Evolutionary conservation across 306 rosid species (phyloP).

Genomic region (Herpetospermum pedunculosum): DNA sequence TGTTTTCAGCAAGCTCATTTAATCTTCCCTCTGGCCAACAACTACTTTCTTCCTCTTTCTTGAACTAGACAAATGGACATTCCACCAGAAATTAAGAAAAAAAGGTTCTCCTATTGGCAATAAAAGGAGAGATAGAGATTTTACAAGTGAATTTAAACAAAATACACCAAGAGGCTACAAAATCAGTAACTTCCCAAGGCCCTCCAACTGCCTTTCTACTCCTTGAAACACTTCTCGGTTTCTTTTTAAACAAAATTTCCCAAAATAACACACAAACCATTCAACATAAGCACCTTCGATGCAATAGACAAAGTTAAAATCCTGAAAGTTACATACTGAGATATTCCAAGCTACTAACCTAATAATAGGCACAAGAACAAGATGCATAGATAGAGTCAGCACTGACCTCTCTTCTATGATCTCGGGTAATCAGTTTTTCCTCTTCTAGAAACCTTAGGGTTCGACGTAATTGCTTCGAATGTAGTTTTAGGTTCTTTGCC

Average conservation of each 20-base stretch:
- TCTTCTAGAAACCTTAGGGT: conserved; percentile 79
- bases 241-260: neutral
- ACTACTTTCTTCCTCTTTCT: neutral
- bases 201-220: neutral
- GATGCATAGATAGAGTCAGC: conserved; percentile 10
- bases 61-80: neutral
- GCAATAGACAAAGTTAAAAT: neutral
- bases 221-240: neutral
- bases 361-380: conserved; percentile 2
- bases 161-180: neutral
- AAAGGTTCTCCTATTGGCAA: neutral
- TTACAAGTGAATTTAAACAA: neutral
- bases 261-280: neutral
- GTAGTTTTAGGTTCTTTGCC: conserved; percentile 90
- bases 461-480: conserved; percentile 83
- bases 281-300: neutral
- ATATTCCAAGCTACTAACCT: conserved; percentile 4
- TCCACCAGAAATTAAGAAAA: neutral
- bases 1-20: neutral
- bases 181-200: neutral
- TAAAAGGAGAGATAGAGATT: neutral
- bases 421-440: conserved; percentile 82
- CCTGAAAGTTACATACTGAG: neutral
- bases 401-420: conserved; percentile 82
- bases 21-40: neutral